Base-by-base conservation (phyloP, 176 grass and related monocot species). In the barley (Hordeum vulgare) region DNA sequence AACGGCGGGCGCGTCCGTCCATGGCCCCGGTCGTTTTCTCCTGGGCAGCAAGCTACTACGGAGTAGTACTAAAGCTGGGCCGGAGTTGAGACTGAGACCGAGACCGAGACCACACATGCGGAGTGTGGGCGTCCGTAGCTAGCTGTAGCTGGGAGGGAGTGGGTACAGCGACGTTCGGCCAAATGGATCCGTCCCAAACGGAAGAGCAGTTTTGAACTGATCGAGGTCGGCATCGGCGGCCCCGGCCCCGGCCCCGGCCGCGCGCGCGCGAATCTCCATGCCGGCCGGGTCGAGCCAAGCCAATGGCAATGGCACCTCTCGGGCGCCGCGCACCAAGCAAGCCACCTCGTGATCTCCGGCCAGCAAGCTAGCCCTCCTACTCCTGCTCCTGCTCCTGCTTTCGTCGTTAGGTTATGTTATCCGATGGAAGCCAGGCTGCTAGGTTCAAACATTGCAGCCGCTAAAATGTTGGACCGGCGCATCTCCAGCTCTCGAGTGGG, bases 181-280 rank as follows among this genome's bases (percentile, higher is more conserved):
- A 31, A 77, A 44, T 18, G 63, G 44, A 41, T 49, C 45, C 45
- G 45, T 49, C 45, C 1, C 14, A 1, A 5, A 1, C 45, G 5
- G 17, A 1, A 14, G 1, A 17, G 1, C 70, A 31, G 40, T 79
- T 51, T 27, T 27, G 66, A 70, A 71, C 28, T 63, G 76, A 34
- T 26, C 45, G 70, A 86, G 78, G 49, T 11, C 74, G 18, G 21
- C 77, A 75, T 81, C 69, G 59, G 40, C 75, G 78, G 44, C 77
- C 77, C 27, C 67, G 31, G n/a, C 58, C 11, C 31, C 75, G 78
- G 44, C 77, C 77, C 27, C 67, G 31, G n/a, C 58, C 11, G 29
- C 58, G 45, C 49, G 6, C 31, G 57, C 84, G 41, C 84, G 42
- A 86, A 81, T 80, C 85, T 81, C 84, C 68, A 27, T 44, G 45